Evolutionary conservation across 2,329 filamentous ascomycete species (phyloP).

Genomic region (Iodosphaeria phyllophila): DNA sequence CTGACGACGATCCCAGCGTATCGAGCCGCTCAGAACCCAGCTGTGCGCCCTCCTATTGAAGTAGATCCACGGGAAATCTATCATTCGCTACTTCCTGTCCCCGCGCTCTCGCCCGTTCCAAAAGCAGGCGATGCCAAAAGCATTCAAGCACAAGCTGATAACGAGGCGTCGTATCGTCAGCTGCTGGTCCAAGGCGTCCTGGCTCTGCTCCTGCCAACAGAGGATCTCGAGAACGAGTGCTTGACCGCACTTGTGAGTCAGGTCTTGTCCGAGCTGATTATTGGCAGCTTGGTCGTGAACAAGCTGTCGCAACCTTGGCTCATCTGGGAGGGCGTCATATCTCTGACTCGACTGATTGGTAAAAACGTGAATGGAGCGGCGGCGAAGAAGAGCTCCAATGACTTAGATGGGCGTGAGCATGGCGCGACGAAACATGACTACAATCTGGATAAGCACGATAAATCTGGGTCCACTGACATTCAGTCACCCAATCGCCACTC

Average conservation of each 20-base stretch:
- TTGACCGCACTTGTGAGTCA: conserved; percentile 69
- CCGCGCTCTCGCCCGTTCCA: conserved; percentile 63
- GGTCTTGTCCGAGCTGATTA: conserved; percentile 75
- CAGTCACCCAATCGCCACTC: too few species aligned
- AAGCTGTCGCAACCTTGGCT: conserved; percentile 79
- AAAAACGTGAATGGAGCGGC: conserved; percentile 7
- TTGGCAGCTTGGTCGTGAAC: conserved; percentile 64
- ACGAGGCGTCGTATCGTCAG: conserved; percentile 72
- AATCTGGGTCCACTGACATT: too few species aligned
- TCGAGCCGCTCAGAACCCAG: conserved; percentile 43
- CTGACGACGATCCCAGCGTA: too few species aligned
- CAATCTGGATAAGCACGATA: too few species aligned
- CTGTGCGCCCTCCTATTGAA: conserved; percentile 37
- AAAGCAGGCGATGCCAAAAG: conserved; percentile 28
- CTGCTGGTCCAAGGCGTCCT: conserved; percentile 70
- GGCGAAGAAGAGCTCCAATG: background rate
- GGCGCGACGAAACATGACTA: too few species aligned
- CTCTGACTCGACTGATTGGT: conserved; percentile 31
- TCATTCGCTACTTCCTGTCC: conserved; percentile 67
- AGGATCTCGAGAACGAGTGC: conserved; percentile 78
- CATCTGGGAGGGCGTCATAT: conserved; percentile 68
- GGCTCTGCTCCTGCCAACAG: conserved; percentile 71
- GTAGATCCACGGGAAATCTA: conserved; percentile 53
- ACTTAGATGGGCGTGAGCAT: too few species aligned
- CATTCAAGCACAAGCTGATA: conserved; percentile 44